Percentiles rank a stretch among this genome's conserved stretches.
Conservation (phyloP, 1,284 basidiomycete genomes). For the Ustilago esculenta region DNA sequence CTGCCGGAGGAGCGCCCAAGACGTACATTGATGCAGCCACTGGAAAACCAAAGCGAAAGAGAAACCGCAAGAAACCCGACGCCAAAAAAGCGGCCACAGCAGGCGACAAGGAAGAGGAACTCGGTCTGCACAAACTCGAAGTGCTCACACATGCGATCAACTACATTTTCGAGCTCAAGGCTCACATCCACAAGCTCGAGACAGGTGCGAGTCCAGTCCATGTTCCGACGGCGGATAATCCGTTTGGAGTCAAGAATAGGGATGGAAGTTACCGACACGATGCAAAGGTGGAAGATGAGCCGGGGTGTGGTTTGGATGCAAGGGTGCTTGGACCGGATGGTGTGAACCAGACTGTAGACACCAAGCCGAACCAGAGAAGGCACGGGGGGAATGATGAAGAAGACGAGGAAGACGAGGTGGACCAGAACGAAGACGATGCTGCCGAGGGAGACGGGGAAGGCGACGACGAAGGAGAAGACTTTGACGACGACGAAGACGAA, state of each 20-base stretch:
- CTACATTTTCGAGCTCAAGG: slow-evolving; percentile 61
- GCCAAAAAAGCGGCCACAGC: slow-evolving; percentile 23
- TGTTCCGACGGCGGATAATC: slow-evolving; percentile 45
- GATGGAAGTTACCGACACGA: slow-evolving; percentile 29
- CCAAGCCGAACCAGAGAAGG: background rate
- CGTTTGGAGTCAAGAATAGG: slow-evolving; percentile 29
- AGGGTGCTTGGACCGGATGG: slow-evolving; percentile 1
- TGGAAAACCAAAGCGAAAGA: slow-evolving; percentile 55
- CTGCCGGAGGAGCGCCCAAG: slow-evolving; percentile 42
- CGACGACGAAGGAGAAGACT: slow-evolving; percentile 14
- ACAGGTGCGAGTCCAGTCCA: slow-evolving; percentile 28
- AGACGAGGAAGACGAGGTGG: slow-evolving; percentile 28
- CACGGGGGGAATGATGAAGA: slow-evolving; percentile 17
- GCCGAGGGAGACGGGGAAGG: slow-evolving; percentile 24
- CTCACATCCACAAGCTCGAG: slow-evolving; percentile 50
- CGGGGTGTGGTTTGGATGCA: slow-evolving; percentile 8
- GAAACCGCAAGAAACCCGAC: slow-evolving; percentile 50
- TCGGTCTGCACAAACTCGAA: slow-evolving; percentile 60
- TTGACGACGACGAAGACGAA: slow-evolving; percentile 38
- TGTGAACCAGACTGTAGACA: background rate
- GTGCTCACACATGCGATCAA: slow-evolving; percentile 62
- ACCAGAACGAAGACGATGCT: slow-evolving; percentile 28
- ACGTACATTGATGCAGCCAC: slow-evolving; percentile 46
- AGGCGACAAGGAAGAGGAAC: slow-evolving; percentile 53
- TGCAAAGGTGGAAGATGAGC: slow-evolving; percentile 39